These are phyloP conservation scores for Phialophora tarda DNA, from an alignment of 2,329 filamentous ascomycete species.

Conservation along the genomic window DNA sequence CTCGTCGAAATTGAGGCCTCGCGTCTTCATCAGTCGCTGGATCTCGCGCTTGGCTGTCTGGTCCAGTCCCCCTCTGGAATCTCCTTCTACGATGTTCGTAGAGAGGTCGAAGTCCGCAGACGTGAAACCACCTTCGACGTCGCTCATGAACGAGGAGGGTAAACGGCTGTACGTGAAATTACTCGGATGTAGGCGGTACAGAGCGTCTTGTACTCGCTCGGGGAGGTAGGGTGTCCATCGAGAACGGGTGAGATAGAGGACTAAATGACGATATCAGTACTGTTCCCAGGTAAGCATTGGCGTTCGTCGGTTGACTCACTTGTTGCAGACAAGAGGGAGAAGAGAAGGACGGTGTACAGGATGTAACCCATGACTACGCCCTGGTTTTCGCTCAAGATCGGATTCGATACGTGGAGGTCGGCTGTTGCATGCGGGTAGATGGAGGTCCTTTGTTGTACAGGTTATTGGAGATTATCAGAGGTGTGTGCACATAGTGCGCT, in stretches of 20 bases:
- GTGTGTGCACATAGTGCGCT: conserved; percentile 9
- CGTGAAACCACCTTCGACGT: conserved; percentile 86
- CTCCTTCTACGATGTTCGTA: conserved; percentile 78
- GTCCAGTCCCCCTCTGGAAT: conserved; percentile 80
- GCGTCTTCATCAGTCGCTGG: conserved; percentile 86
- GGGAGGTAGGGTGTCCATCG: conserved; percentile 76
- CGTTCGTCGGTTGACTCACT: conserved; percentile 52
- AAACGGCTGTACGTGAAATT: conserved; percentile 72
- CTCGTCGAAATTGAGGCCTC: conserved; percentile 85
- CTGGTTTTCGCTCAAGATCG: not conserved
- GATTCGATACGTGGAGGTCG: not conserved
- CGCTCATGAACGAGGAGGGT: conserved; percentile 76
- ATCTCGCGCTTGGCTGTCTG: conserved; percentile 80
- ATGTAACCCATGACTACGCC: conserved; percentile 28
- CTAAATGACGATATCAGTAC: conserved; percentile 47
- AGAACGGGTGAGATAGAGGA: conserved; percentile 78
- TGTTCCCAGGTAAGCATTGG: not conserved
- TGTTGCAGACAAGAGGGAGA: conserved; percentile 73
- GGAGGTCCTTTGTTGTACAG: not conserved
- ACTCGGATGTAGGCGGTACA: conserved; percentile 57
- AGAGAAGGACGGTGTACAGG: conserved; percentile 38
- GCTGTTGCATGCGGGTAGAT: not conserved
- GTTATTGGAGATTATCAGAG: not conserved
- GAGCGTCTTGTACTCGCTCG: conserved; percentile 40
- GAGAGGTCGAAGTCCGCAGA: conserved; percentile 82